Evolutionary conservation across 805 yeast species (phyloP).

Genomic region (Cyberlindnera sargentensis): DNA sequence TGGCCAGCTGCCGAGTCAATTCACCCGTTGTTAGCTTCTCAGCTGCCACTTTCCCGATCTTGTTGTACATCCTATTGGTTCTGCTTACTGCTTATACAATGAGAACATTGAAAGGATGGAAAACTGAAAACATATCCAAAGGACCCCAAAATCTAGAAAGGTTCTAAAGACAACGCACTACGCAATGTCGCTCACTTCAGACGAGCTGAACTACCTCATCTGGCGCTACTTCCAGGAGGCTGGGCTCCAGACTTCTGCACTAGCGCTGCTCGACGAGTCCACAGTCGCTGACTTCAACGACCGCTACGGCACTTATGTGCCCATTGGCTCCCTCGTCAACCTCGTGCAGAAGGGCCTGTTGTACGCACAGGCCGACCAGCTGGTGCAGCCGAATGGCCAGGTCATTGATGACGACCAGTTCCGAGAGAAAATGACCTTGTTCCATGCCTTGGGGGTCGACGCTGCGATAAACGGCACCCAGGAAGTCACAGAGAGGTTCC

Average conservation of each 20-base stretch:
- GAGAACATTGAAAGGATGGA: neutral
- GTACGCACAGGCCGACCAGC: slow-evolving; percentile 61
- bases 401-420: slow-evolving; percentile 12
- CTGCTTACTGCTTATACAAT: no score
- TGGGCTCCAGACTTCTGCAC: slow-evolving; percentile 69
- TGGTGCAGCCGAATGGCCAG: slow-evolving; percentile 34
- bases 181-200: slow-evolving; percentile 71
- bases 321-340: slow-evolving; percentile 76
- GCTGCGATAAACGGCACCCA: slow-evolving; percentile 25
- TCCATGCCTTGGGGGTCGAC: slow-evolving; percentile 46
- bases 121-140: no score
- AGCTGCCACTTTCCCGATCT: slow-evolving; percentile 26
- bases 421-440: slow-evolving; percentile 38
- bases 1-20: neutral
- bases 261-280: slow-evolving; percentile 73
- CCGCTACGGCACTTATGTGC: slow-evolving; percentile 42
- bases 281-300: slow-evolving; percentile 51
- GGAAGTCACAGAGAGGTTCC: slow-evolving; percentile 26
- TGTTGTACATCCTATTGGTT: slow-evolving; percentile 29
- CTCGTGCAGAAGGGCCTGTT: slow-evolving; percentile 82
- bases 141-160: neutral
- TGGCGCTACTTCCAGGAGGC: slow-evolving; percentile 91
- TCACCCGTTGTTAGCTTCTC: slow-evolving; percentile 17
- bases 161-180: no score
- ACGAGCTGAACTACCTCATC: slow-evolving; percentile 80